phyloP scores from a whole-genome alignment of 2,329 filamentous ascomycete species.

The Colletotrichum gigasporum region DNA sequence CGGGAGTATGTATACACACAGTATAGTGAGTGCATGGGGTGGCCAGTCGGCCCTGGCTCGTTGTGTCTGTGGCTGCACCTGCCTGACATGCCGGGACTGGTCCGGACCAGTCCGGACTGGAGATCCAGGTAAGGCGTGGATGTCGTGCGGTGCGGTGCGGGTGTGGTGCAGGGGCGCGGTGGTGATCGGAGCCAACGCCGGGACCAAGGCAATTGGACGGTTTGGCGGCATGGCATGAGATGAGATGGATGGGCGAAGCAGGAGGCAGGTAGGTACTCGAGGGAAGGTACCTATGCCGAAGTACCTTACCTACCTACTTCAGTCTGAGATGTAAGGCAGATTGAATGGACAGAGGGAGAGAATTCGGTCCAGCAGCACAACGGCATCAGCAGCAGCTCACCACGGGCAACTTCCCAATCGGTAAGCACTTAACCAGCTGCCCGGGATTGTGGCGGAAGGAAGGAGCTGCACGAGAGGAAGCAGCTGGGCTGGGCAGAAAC shows the following conservation, averaged over 20 bases:
- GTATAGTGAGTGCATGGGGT: too few species aligned
- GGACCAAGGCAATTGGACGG: not conserved
- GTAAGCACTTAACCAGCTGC: conserved; percentile 1
- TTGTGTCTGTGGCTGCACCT: not conserved
- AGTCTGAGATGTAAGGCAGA: too few species aligned
- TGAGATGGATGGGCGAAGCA: not conserved
- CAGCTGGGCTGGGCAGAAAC: not conserved
- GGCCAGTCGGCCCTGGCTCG: not conserved
- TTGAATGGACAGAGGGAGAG: too few species aligned
- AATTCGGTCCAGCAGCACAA: not conserved
- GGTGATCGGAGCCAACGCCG: conserved; percentile 8
- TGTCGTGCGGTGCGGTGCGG: conserved; percentile 1
- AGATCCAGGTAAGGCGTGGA: conserved; percentile 4
- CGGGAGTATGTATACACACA: too few species aligned
- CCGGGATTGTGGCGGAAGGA: conserved; percentile 10
- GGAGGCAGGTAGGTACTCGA: too few species aligned
- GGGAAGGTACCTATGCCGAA: too few species aligned
- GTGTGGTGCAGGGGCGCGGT: not conserved
- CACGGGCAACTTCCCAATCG: not conserved
- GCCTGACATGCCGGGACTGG: not conserved
- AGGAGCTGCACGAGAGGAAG: not conserved
- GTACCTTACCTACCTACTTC: too few species aligned
- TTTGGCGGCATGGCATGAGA: not conserved
- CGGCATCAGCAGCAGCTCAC: conserved; percentile 1
- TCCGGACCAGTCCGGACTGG: too few species aligned